Evolutionary conservation across 148 eudicot species (phyloP), one percentile per base, ranked within the genome.

Genomic region (Nepenthes mirabilis): DNA sequence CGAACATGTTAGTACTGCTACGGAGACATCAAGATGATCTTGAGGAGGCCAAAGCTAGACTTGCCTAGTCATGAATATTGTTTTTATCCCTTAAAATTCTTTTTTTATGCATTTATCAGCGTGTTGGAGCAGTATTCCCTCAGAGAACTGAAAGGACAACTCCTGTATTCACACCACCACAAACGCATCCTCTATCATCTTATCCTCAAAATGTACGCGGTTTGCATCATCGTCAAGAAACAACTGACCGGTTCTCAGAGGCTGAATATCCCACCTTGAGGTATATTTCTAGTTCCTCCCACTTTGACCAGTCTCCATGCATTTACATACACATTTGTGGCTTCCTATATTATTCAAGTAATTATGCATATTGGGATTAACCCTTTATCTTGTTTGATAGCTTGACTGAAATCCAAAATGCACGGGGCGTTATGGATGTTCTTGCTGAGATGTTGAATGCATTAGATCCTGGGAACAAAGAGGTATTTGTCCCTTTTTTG

Each of bases 151-250:
- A 88, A 70, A 82, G 82, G 14, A 57, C 83, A 65, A 87, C 98
- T 64, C 98, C 96, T 55, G 86, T 88, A 36, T 77, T 93, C 70
- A 88, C 98, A 51, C 98, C 98, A 10, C 96, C 85, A 33, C 95
- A 93, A 77, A 80, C 98, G 36, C 98, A 93, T 8, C 96, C 98
- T 45, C 62, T 93, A 48, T 58, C 96, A 59, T 82, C 88, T 48
- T 79, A 81, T 70, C 87, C 95, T 63, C 82, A 65, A 65, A 83
- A 86, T 80, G 55, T 86, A 65, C 84, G 79, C 14, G 79, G 63
- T 64, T 52, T 80, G 36, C 91, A 80, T 65, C 56, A 65, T 71
- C 61, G 70, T 57, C 79, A 56, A 58, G 95, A 83, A 60, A 72
- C 64, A 36, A 85, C 85, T 12, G 95, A 74, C 70, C 61, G 83